These are phyloP conservation scores for Blepharisma japonicum DNA, from an alignment of 73 alveolate species.

Conservation along the genomic window DNA sequence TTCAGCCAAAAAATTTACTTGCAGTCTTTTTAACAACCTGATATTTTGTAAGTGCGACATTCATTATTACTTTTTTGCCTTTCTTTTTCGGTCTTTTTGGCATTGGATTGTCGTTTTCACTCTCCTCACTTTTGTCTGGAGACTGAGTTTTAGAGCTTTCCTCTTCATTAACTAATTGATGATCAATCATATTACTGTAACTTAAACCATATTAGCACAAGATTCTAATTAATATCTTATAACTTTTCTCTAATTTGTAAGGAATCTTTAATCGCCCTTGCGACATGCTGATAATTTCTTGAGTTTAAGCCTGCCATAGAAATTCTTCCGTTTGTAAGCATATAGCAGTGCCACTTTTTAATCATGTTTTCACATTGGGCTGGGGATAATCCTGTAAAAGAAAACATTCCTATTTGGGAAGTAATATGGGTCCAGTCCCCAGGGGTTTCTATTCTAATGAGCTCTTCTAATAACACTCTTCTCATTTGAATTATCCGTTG, in stretches of 20 bases:
- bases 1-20: no score
- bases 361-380: conserved; percentile 81
- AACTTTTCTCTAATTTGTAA: conserved; percentile 36
- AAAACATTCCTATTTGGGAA: conserved; percentile 92
- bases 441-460: conserved; percentile 64
- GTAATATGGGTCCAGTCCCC: conserved; percentile 92
- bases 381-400: conserved; percentile 93
- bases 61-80: no score
- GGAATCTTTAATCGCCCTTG: conserved; percentile 87
- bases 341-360: conserved; percentile 82
- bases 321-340: conserved; percentile 88
- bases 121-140: no score
- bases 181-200: no score
- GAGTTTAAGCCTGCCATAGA: conserved; percentile 87
- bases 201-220: no score
- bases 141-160: no score
- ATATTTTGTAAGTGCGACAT: no score
- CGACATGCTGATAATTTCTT: conserved; percentile 82
- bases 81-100: no score
- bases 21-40: no score
- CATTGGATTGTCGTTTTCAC: no score
- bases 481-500: conserved; percentile 90
- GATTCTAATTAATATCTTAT: background rate
- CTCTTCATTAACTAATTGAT: no score
- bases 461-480: conserved; percentile 63